Base-by-base conservation (phyloP, 768 basidiomycete genomes). In the Lyophyllum shimeji region DNA sequence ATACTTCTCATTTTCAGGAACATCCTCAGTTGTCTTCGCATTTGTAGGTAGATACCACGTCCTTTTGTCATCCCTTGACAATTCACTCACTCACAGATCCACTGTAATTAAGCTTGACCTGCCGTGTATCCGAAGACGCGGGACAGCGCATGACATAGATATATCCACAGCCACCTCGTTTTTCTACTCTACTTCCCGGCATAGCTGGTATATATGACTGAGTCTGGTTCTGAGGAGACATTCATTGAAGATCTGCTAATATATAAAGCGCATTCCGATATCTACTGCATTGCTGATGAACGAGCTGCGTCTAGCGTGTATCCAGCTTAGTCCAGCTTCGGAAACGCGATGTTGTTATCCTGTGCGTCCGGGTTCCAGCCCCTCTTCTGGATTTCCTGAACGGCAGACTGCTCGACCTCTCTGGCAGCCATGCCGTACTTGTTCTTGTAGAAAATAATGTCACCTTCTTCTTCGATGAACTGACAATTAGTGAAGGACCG, bases 391-490 rank as follows among this genome's bases (percentile, higher is more conserved):
- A 63, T 60, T 12, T 59, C 46, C 43, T 63, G 57, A 29, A 61
- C 51, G 27, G 53, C 60, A 24, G 58, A 40, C 31, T 62, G 56
- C 9, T 63, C 60, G 23, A 71, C 52, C 48, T 63, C 61, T 23
- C 80, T 70, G 17, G 64, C 72, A 5, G 77, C 71, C 3, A 69
- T 60, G 6, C 82, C 82, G 9, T 78, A 53, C 62, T 67, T 74
- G 61, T 82, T 77, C 69, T 77, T 80, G 69, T 83, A 82, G 65
- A 84, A 82, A 4, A 83, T 64, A 57, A 83, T 78, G 33, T 74
- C 71, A 20, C 79, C 82, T 39, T 82, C 77, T 20, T 83, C 82
- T 59, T 84, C 82, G 31, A 84, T 73, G 63, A 82, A 84, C 21
- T 73, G 60, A 64, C 82, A 84, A 56, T 80, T 65, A 0, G 78